phyloP scores from a whole-genome alignment of 139 green algal species.

The Coelastrella sp. region DNA sequence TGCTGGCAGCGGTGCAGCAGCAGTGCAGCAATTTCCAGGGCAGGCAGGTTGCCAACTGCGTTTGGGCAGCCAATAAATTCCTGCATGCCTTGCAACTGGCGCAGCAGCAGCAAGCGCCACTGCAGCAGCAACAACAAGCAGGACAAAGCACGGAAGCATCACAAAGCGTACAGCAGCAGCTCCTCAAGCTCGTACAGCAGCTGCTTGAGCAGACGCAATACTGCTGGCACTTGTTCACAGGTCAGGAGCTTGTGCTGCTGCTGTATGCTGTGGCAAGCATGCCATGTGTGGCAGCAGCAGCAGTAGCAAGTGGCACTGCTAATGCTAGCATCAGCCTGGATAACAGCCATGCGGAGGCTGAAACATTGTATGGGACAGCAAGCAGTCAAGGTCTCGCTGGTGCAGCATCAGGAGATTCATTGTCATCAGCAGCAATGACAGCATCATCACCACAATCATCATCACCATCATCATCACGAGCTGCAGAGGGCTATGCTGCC shows the following conservation, averaged over 20 bases:
- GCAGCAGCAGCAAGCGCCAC: not conserved
- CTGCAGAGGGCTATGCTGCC: not conserved
- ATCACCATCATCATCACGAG: not conserved
- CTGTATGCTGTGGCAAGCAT: not conserved
- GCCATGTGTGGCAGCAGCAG: not conserved
- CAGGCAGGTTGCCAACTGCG: conserved; percentile 34
- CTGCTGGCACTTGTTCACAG: conserved; percentile 29
- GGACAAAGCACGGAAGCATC: not conserved
- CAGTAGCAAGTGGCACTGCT: not conserved
- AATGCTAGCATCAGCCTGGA: not conserved
- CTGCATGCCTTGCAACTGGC: not conserved
- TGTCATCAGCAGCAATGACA: not conserved
- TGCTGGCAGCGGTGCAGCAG: conserved; percentile 2
- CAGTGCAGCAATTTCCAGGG: not conserved
- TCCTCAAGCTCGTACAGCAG: not conserved
- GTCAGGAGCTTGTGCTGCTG: conserved; percentile 37
- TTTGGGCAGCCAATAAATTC: conserved; percentile 33
- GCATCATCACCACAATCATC: not conserved
- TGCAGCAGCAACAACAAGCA: not conserved
- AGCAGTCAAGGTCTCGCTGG: too few species aligned
- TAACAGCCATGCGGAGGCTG: not conserved
- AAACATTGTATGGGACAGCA: too few species aligned
- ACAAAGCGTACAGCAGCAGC: conserved; percentile 10
- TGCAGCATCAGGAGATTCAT: not conserved
- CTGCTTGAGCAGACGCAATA: not conserved